Evolutionary conservation across 768 basidiomycete species (phyloP), one percentile per base, ranked within the genome.

Genomic region (Coprinopsis sp.): DNA sequence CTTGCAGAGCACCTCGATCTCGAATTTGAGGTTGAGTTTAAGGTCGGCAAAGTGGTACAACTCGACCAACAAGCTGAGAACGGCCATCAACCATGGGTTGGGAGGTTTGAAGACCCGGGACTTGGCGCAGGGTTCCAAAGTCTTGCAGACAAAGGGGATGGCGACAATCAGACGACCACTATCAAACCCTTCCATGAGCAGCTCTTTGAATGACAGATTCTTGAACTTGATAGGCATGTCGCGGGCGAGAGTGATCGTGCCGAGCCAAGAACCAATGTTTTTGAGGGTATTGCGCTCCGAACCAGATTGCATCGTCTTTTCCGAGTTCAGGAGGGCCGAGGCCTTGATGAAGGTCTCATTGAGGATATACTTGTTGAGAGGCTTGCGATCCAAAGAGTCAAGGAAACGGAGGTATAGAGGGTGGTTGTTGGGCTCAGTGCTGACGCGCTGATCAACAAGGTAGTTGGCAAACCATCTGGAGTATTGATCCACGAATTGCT

Each of bases 71-170:
- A 98, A 74, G 54, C 87, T 82, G 57, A 98, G 74, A 52, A 99
- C 89, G 0, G 89, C 94, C 87, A 97, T 94, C 40, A 99, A 68
- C 96, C 96, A 99, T 2, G 96, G 96, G 63, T 97, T 99, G 21
- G 96, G 96, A 16, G 92, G 87, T 58, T 79, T 86, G 79, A 99
- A 99, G 22, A 98, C 88, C 53, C 74, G 84, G 25, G 95, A 98
- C 59, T 85, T 83, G 38, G 84, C 77, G 51, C 91, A 92, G 37
- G 89, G 89, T 61, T 93, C 90, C 37, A 99, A 78, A 1, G 92
- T 87, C 66, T 96, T 96, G 81, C 95, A 98, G 29, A 98, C 91
- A 63, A 98, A 99, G 0, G 96, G 92, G 47, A 99, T 96, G 8
- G 93, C 92, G 18, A 97, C 90, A 37, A 94, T 79, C 28, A 97